Percentiles rank a stretch among this genome's conserved stretches.
phyloP scores from a whole-genome alignment of 805 yeast species.

The Lipomyces oligophaga region DNA sequence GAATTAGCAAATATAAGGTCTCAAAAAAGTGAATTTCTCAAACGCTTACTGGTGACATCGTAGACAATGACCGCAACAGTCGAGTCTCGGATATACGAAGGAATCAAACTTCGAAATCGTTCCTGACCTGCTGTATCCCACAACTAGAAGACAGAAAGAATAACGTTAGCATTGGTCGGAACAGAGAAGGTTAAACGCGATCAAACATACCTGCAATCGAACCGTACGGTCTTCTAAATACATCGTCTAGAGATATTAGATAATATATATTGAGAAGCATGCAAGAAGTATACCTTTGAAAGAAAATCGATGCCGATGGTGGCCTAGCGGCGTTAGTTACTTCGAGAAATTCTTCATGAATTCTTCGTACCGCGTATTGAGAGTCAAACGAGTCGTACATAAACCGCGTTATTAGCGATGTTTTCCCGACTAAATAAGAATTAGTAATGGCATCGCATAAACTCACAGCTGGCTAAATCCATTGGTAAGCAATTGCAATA shows the following conservation, averaged over 20 bases:
- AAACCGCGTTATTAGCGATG: conserved; percentile 92
- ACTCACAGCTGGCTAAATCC: no score
- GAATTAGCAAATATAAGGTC: background rate
- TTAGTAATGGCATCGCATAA: no score
- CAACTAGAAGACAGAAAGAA: conserved; percentile 37
- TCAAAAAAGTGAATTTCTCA: background rate
- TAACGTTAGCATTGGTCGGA: background rate
- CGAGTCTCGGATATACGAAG: conserved; percentile 91
- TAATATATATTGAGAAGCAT: background rate
- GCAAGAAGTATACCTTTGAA: conserved; percentile 48
- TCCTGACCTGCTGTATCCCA: conserved; percentile 95
- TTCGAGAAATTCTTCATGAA: background rate
- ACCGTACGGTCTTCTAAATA: conserved; percentile 94
- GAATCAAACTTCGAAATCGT: conserved; percentile 88
- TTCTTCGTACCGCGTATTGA: conserved; percentile 61
- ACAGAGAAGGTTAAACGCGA: background rate
- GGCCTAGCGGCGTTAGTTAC: conserved; percentile 46
- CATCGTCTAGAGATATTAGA: conserved; percentile 53
- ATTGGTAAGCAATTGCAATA: no score
- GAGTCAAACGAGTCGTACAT: conserved; percentile 98
- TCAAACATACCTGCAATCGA: conserved; percentile 58
- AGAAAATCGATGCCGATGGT: conserved; percentile 96
- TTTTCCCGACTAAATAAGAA: conserved; percentile 67
- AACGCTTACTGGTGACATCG: conserved; percentile 74
- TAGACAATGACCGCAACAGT: conserved; percentile 97